Evolutionary conservation across 441 rosid genomes (phyloP).

Genomic region (Dalechampia spathulata): DNA sequence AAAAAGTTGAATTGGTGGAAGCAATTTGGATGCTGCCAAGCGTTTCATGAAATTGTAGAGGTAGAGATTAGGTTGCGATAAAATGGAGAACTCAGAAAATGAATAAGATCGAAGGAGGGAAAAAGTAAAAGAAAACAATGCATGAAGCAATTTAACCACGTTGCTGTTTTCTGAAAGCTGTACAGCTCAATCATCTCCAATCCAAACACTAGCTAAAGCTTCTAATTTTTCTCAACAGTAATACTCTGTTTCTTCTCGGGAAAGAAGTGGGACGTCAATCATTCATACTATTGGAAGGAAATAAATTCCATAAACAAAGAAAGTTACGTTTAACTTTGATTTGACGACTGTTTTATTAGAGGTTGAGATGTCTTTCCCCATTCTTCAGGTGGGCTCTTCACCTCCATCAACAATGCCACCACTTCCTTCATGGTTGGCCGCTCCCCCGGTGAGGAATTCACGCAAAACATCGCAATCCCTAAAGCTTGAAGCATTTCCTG

Average conservation of each 20-base stretch:
- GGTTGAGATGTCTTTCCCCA: constrained; percentile 93
- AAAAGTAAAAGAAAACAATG: background rate
- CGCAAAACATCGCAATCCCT: constrained; percentile 92
- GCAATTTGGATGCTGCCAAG: too few relatives aligned
- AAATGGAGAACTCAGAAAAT: constrained; percentile 4
- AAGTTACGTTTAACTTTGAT: constrained; percentile 20
- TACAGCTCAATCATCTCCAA: constrained; percentile 34
- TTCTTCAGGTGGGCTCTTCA: constrained; percentile 82
- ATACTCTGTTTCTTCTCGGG: too few relatives aligned
- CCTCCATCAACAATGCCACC: constrained; percentile 78
- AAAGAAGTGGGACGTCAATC: constrained; percentile 15
- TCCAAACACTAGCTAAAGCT: constrained; percentile 20
- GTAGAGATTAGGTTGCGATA: background rate
- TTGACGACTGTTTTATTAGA: constrained; percentile 69
- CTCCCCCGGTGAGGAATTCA: constrained; percentile 76
- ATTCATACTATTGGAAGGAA: constrained; percentile 13
- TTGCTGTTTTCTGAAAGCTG: constrained; percentile 40
- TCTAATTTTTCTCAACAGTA: too few relatives aligned
- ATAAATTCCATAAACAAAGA: background rate
- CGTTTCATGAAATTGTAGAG: constrained; percentile 9
- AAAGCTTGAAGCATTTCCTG: constrained; percentile 95
- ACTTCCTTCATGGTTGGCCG: constrained; percentile 96
- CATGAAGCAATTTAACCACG: constrained; percentile 22
- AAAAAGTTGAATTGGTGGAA: too few relatives aligned
- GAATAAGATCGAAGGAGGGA: background rate